Evolutionary conservation across 2,329 filamentous ascomycete species (phyloP), one percentile per base, ranked within the genome.

Genomic region (Daldinia sp.): DNA sequence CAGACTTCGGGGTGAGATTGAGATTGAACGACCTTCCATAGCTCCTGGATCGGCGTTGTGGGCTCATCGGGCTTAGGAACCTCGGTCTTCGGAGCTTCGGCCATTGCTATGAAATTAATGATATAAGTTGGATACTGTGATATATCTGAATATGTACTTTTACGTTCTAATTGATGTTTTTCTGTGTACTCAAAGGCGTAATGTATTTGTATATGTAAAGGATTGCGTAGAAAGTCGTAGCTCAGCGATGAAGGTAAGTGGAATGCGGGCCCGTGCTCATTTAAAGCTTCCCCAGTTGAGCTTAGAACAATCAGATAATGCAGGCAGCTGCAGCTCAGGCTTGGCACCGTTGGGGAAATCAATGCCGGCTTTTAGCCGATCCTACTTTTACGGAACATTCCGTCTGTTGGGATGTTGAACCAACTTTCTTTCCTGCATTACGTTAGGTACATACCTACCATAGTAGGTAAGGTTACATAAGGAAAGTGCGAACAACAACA

Each of bases 1-100:
- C 94, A 98, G 86, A 98, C 92, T 84, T 98, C 94, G 58, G 82
- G 82, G 80, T 97, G 86, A 15, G 82, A 85, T 58, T 77, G 72
- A 1, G 71, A 64, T 59, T 75, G 69, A 28, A 72, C 74, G 6
- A 61, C 68, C n/a, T 69, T 55, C 75, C 76, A 78, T n/a, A 79
- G 74, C 55, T 79, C 74, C 54, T 77, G 74, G 9, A 78, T 65
- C 5, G 77, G 74, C 18, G 74, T 74, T 7, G 71, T 64, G 6
- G 76, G 66, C 59, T 76, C 74, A 37, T 74, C 75, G 6, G 71
- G 71, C 51, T 74, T 73, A 55, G 71, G 60, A n/a, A 71, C 63
- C 33, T 62, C 62, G 54, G 54, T 15, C 35, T 63, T 63, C 37
- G 65, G 51, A 35, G 63, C 66, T 63, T 72, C 65, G 48, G 69